These are phyloP conservation scores for Emydomyces testavorans DNA, from an alignment of 2,329 filamentous ascomycete genomes.

Conservation along the genomic window DNA sequence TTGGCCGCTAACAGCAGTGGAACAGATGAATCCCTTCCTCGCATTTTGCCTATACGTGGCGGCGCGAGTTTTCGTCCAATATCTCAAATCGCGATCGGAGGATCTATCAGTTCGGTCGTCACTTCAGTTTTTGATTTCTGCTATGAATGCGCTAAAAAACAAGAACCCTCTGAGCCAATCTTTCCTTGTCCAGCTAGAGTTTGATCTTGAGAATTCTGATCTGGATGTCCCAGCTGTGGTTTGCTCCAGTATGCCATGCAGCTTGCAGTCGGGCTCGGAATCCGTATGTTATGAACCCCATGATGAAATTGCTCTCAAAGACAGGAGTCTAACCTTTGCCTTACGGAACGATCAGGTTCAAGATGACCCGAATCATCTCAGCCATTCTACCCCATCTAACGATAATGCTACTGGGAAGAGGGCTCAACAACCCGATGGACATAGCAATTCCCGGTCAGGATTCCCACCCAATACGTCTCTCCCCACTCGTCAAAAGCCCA, in stretches of 20 bases:
- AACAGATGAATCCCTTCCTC: slow-evolving; percentile 85
- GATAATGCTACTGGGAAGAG: background rate
- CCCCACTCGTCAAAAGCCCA: background rate
- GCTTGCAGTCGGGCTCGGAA: slow-evolving; percentile 23
- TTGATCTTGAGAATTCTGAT: slow-evolving; percentile 60
- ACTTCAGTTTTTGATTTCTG: slow-evolving; percentile 77
- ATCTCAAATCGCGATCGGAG: slow-evolving; percentile 83
- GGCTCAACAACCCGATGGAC: background rate
- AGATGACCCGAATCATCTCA: background rate
- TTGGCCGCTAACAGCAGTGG: slow-evolving; percentile 6
- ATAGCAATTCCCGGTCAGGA: background rate
- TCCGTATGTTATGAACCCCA: slow-evolving; percentile 15
- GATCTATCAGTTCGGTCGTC: slow-evolving; percentile 67
- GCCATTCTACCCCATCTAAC: too few species aligned
- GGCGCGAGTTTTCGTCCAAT: slow-evolving; percentile 88
- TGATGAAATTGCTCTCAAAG: background rate
- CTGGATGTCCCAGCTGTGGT: background rate
- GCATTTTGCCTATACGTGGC: slow-evolving; percentile 95
- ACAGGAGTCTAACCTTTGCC: background rate
- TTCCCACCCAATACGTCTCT: background rate
- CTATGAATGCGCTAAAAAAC: slow-evolving; percentile 79
- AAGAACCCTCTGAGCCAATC: slow-evolving; percentile 89
- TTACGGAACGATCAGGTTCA: background rate
- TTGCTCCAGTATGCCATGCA: background rate
- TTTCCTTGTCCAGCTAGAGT: slow-evolving; percentile 83